These are phyloP conservation scores for Pyricularia pennisetigena DNA, from an alignment of 2,329 filamentous ascomycete species.

Conservation along the genomic window DNA sequence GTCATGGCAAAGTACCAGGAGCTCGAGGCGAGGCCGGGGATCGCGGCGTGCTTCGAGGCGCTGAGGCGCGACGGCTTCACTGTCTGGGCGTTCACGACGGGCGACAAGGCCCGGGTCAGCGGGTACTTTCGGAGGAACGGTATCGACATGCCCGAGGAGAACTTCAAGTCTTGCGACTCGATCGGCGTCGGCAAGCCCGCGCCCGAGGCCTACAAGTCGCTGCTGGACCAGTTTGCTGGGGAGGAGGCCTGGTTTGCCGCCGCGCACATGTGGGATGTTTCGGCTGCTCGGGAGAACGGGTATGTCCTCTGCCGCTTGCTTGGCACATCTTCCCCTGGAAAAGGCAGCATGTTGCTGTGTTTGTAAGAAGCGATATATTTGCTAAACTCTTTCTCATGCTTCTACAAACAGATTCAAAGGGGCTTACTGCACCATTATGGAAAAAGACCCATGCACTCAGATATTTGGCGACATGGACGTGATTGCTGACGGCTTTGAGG, in stretches of 20 bases:
- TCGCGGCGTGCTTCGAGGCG: constrained; percentile 25
- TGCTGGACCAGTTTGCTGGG: constrained; percentile 23
- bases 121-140: constrained; percentile 37
- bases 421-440: constrained; percentile 39
- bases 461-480: constrained; percentile 41
- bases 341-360: neutral
- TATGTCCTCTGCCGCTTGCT: constrained; percentile 8
- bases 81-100: constrained; percentile 41
- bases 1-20: constrained; percentile 23
- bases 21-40: constrained; percentile 22
- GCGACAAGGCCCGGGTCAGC: constrained; percentile 32
- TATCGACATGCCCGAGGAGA: constrained; percentile 34
- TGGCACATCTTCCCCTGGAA: neutral
- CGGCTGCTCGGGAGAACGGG: constrained; percentile 35
- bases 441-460: constrained; percentile 36
- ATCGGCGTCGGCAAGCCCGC: constrained; percentile 37
- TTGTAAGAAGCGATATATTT: neutral
- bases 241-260: constrained; percentile 37
- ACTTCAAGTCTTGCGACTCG: constrained; percentile 37
- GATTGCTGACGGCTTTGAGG: constrained; percentile 29
- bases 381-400: neutral
- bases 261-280: constrained; percentile 47
- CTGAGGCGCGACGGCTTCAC: constrained; percentile 34
- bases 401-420: constrained; percentile 26
- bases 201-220: constrained; percentile 30